These are phyloP conservation scores for Nemania serpens DNA, from an alignment of 2,329 filamentous ascomycete genomes.

Conservation along the genomic window DNA sequence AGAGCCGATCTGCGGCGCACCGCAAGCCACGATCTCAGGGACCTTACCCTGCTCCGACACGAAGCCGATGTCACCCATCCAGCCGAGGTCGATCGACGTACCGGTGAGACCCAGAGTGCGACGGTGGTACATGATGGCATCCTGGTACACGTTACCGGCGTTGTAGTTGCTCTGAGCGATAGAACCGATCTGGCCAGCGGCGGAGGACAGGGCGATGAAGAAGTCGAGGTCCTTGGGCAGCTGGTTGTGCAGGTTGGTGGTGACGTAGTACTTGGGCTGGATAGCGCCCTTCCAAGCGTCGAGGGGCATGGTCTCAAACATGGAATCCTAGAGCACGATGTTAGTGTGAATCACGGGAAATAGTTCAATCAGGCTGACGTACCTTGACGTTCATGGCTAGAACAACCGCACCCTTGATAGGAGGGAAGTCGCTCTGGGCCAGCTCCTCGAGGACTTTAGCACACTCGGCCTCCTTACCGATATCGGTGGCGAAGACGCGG, in stretches of 20 bases:
- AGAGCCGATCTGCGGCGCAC: slow-evolving; percentile 35
- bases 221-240: slow-evolving; percentile 40
- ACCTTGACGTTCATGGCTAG: slow-evolving; percentile 39
- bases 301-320: slow-evolving; percentile 40
- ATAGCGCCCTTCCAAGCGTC: slow-evolving; percentile 35
- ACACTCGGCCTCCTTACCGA: slow-evolving; percentile 34
- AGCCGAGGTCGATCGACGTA: slow-evolving; percentile 37
- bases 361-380: slow-evolving; percentile 7
- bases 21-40: slow-evolving; percentile 37
- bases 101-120: slow-evolving; percentile 34
- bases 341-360: slow-evolving; percentile 12
- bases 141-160: slow-evolving; percentile 39
- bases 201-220: slow-evolving; percentile 38
- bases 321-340: slow-evolving; percentile 32
- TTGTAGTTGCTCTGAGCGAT: slow-evolving; percentile 42
- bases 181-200: slow-evolving; percentile 39
- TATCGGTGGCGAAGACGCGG: slow-evolving; percentile 31
- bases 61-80: slow-evolving; percentile 39
- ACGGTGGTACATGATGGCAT: slow-evolving; percentile 37
- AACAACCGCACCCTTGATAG: slow-evolving; percentile 34
- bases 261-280: slow-evolving; percentile 36
- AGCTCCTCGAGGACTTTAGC: slow-evolving; percentile 33
- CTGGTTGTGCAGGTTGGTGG: slow-evolving; percentile 36
- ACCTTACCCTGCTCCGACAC: slow-evolving; percentile 38
- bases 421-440: slow-evolving; percentile 34